Base-by-base conservation (phyloP, 139 green algal species). In the Chlorella sp. region DNA sequence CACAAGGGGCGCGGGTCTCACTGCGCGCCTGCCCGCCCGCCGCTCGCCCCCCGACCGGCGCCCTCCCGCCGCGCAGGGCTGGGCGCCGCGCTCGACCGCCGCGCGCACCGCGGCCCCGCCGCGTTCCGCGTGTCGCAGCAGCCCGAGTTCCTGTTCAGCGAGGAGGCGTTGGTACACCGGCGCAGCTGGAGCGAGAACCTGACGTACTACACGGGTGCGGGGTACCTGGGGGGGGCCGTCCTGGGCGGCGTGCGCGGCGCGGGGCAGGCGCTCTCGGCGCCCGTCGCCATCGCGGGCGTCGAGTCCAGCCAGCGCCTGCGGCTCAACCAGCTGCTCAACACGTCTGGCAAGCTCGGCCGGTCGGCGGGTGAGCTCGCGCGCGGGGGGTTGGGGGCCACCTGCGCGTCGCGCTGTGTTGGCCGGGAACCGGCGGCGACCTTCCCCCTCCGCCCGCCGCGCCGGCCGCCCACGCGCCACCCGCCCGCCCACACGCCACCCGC, bases 91-190 rank as follows among this genome's bases (percentile, higher is more conserved):
- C n/a, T 86, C 17, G 68, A 79, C 40, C 66, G 80, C 11, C 41
- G 80, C 3, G 79, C 77, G 9, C 33, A 45, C 38, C 53, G 43
- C 53, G 60, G 53, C n/a, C 29, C 41, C 42, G 31, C 59, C 9
- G 66, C 71, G 0, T 95, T 94, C 64, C 74, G 83, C 41, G 62
- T 96, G 31, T 88, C 92, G 3, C 72, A 89, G 41, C 86, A 89
- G 50, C 90, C 93, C 8, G 92, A 97, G 82, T 97, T 96, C 59
- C 81, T 97, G 29, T 97, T 97, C 55, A 86, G 85, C 55, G 93
- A 97, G 69, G 93, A 97, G 67, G 90, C 89, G 25, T 72, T 83
- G 0, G 90, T 93, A 8, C 82, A 89, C 50, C 70, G 83, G 51
- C 82, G 93, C 69, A 86, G 84, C 64, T 97, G 93, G 91, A 86